Conservation (phyloP, 805 yeast genomes). For the Yarrowia sp. region DNA sequence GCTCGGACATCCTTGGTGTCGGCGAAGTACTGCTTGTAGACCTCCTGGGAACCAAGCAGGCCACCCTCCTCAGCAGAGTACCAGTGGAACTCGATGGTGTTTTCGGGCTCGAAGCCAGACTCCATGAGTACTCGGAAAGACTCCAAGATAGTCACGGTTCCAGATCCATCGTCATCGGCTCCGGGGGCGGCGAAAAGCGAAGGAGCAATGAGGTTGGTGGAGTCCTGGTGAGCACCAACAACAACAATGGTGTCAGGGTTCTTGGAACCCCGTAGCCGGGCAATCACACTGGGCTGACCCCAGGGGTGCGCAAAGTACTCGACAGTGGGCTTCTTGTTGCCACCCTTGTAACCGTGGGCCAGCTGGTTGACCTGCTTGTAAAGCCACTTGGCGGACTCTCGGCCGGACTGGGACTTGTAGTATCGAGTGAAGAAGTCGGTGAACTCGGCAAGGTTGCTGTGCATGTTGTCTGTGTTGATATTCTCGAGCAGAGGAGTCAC, state of each 20-base stretch:
- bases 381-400: conserved; percentile 70
- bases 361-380: conserved; percentile 45
- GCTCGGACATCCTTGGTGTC: conserved; percentile 60
- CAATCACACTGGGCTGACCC: conserved; percentile 76
- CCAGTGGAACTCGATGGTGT: conserved; percentile 88
- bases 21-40: conserved; percentile 55
- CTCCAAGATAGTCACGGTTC: conserved; percentile 75
- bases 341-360: conserved; percentile 37
- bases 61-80: conserved; percentile 97
- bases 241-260: conserved; percentile 54
- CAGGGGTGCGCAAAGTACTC: conserved; percentile 63
- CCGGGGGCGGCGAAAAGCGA: conserved; percentile 76
- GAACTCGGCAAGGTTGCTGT: conserved; percentile 56
- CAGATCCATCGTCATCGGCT: conserved; percentile 93
- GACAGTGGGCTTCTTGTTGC: conserved; percentile 45
- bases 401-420: conserved; percentile 70
- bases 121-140: conserved; percentile 62
- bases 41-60: conserved; percentile 76
- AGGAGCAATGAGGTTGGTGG: conserved; percentile 73
- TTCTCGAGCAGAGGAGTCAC: conserved; percentile 46
- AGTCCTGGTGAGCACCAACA: conserved; percentile 88
- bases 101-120: conserved; percentile 52
- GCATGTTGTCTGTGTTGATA: conserved; percentile 50
- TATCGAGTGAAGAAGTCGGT: conserved; percentile 73
- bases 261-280: conserved; percentile 47